Evolutionary conservation across 2,329 filamentous ascomycete species (phyloP).

Genomic region (Pseudogymnoascus sp.): DNA sequence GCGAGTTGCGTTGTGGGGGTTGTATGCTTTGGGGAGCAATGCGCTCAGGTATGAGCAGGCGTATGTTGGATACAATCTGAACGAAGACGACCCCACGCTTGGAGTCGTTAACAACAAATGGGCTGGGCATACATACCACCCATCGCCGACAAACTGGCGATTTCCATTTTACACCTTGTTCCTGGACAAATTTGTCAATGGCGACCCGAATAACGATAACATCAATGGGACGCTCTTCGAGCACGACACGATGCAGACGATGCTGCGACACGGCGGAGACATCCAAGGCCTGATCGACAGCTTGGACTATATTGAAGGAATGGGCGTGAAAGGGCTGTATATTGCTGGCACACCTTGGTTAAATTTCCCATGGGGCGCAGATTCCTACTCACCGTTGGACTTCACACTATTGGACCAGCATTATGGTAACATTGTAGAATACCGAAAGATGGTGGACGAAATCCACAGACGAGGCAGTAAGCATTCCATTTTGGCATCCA

Average conservation of each 20-base stretch:
- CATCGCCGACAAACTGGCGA: conserved; percentile 53
- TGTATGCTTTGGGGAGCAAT: not conserved
- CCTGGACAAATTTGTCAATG: conserved; percentile 55
- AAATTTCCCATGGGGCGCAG: conserved; percentile 56
- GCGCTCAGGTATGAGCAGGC: conserved; percentile 10
- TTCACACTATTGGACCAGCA: conserved; percentile 55
- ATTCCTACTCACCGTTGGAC: conserved; percentile 48
- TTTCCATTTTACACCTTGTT: conserved; percentile 59
- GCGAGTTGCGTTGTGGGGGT: conserved; percentile 1
- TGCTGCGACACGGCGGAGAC: conserved; percentile 56
- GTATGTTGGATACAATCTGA: conserved; percentile 47
- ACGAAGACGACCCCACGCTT: conserved; percentile 28
- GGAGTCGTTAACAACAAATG: conserved; percentile 36
- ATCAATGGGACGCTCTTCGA: conserved; percentile 52
- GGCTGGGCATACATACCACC: conserved; percentile 41
- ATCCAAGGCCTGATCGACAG: conserved; percentile 47
- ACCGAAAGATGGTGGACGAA: conserved; percentile 47
- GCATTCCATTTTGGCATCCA: not conserved
- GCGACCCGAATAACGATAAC: conserved; percentile 55
- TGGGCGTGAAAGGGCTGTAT: conserved; percentile 56
- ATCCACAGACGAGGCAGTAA: conserved; percentile 46
- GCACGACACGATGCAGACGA: conserved; percentile 50
- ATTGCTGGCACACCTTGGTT: conserved; percentile 55
- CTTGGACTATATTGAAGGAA: conserved; percentile 55
- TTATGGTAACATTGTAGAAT: conserved; percentile 48